These are phyloP conservation scores for Fusarium longipes DNA, from an alignment of 2,329 filamentous ascomycete genomes.

Conservation along the genomic window DNA sequence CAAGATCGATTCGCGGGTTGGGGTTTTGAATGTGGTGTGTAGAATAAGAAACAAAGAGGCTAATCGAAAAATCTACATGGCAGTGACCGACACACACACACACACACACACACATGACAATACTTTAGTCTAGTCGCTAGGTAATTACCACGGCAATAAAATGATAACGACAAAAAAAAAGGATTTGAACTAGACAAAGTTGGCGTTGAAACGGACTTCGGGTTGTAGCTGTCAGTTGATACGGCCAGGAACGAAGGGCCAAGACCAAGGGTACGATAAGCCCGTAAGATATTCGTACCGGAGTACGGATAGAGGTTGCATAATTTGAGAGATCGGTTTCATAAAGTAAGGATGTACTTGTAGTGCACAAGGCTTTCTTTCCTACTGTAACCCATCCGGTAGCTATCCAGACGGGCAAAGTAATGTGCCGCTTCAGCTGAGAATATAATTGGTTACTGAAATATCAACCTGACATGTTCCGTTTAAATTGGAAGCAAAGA, in stretches of 20 bases:
- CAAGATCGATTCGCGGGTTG: constrained; percentile 24
- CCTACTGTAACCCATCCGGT: not conserved
- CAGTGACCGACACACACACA: too few species aligned
- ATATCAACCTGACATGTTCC: too few species aligned
- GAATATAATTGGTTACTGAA: not conserved
- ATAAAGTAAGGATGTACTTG: not conserved
- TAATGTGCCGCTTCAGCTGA: not conserved
- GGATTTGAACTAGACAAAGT: not conserved
- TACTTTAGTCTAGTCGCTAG: too few species aligned
- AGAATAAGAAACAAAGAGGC: not conserved
- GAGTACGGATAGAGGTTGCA: not conserved
- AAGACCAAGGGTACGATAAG: not conserved
- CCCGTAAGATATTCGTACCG: not conserved
- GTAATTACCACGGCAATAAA: not conserved
- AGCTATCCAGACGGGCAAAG: not conserved
- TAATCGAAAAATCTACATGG: too few species aligned
- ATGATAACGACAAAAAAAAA: not conserved
- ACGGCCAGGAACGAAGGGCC: constrained; percentile 18
- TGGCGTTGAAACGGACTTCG: not conserved
- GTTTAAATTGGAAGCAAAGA: too few species aligned
- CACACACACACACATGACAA: too few species aligned
- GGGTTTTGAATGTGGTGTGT: constrained; percentile 2
- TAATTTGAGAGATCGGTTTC: not conserved
- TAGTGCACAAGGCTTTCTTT: not conserved
- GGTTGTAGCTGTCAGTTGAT: constrained; percentile 1